These are phyloP conservation scores for Schizonepeta tenuifolia DNA, from an alignment of 257 asterid genomes.

Conservation along the genomic window DNA sequence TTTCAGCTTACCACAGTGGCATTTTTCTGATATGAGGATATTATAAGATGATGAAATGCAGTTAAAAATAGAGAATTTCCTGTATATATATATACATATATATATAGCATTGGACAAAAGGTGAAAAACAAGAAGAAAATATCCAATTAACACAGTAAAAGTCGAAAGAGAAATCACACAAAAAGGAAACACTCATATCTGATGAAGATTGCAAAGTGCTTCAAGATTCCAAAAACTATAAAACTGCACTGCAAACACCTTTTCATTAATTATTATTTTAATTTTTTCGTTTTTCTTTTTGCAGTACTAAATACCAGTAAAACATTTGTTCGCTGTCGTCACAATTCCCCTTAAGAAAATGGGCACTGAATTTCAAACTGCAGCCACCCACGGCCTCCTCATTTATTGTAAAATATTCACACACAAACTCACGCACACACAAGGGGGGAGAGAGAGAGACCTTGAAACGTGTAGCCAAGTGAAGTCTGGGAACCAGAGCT, in stretches of 20 bases:
- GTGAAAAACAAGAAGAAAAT: too few species aligned
- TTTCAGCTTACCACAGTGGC: too few species aligned
- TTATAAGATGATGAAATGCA: too few species aligned
- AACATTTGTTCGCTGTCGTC: neutral
- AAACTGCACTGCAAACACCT: neutral
- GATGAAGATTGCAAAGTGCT: neutral
- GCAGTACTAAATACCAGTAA: slow-evolving; percentile 5
- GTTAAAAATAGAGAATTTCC: too few species aligned
- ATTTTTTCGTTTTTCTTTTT: neutral
- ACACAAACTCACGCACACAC: neutral
- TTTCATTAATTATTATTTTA: neutral
- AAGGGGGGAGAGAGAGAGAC: slow-evolving; percentile 23
- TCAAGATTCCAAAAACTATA: slow-evolving; percentile 37
- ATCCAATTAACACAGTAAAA: neutral
- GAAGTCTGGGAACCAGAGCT: slow-evolving; percentile 71
- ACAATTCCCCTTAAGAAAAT: neutral
- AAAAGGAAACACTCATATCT: neutral
- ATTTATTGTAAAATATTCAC: neutral
- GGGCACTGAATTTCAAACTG: slow-evolving; percentile 29
- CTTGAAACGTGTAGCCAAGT: slow-evolving; percentile 87
- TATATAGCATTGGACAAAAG: too few species aligned
- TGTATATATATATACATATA: too few species aligned
- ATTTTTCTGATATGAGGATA: too few species aligned
- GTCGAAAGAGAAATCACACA: neutral
- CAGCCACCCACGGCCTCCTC: neutral